Conservation (phyloP, 306 rosid species). For the Canavalia ensiformis region DNA sequence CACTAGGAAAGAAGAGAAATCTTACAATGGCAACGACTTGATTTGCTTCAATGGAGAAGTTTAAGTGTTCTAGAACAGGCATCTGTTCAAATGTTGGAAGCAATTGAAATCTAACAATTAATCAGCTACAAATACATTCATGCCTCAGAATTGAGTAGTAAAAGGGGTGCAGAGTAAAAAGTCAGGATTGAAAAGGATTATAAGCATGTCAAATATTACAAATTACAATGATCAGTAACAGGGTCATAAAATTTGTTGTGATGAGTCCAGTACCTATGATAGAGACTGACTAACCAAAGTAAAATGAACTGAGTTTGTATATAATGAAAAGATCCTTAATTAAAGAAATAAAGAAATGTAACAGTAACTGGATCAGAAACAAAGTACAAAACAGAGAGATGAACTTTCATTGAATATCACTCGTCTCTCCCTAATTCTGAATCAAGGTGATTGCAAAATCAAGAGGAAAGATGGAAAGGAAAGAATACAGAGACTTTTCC, state of each 20-base stretch:
- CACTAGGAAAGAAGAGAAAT: constrained; percentile 23
- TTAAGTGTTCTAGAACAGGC: constrained; percentile 64
- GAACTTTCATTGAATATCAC: background rate
- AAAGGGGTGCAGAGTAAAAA: background rate
- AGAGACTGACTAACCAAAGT: background rate
- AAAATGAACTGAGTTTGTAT: background rate
- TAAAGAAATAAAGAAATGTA: constrained; percentile 1
- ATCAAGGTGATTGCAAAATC: background rate
- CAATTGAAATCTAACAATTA: constrained; percentile 17
- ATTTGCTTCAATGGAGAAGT: constrained; percentile 68
- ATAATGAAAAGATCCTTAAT: background rate
- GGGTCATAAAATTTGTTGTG: background rate
- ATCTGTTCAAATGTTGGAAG: constrained; percentile 59
- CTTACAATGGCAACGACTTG: constrained; percentile 85
- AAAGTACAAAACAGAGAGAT: background rate
- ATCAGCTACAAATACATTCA: constrained; percentile 11
- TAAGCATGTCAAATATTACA: background rate
- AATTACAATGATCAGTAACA: background rate
- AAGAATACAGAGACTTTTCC: background rate
- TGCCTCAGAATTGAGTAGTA: constrained; percentile 10
- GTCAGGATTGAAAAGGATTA: constrained; percentile 3
- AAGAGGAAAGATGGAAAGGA: background rate
- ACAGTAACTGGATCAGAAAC: background rate
- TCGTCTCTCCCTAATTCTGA: background rate
- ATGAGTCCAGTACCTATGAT: background rate